Evolutionary conservation across 768 basidiomycete species (phyloP).

Genomic region (Boletus fagicola): DNA sequence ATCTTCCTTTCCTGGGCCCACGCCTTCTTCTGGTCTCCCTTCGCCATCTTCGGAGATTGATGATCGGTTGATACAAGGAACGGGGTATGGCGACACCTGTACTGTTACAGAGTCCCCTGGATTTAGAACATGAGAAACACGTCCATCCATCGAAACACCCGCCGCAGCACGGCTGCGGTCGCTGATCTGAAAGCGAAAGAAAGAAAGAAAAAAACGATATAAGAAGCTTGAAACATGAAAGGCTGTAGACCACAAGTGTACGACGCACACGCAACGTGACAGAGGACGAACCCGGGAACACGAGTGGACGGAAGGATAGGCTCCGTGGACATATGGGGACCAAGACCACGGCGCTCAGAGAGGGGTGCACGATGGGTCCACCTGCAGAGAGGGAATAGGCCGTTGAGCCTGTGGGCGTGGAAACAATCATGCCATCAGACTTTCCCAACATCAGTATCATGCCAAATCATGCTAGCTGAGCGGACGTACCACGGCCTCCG

Average conservation of each 20-base stretch:
- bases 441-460: conserved; percentile 32
- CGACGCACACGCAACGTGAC: conserved; percentile 67
- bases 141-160: conserved; percentile 92
- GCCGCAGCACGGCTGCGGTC: conserved; percentile 82
- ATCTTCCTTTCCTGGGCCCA: conserved; percentile 77
- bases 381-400: conserved; percentile 95
- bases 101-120: conserved; percentile 87
- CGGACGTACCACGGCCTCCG: conserved; percentile 84
- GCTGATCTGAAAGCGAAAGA: conserved; percentile 57
- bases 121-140: conserved; percentile 75
- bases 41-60: conserved; percentile 58
- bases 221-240: not conserved
- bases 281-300: conserved; percentile 80
- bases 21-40: conserved; percentile 56
- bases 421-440: conserved; percentile 93
- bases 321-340: conserved; percentile 97
- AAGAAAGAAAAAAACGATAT: not conserved
- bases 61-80: conserved; percentile 89
- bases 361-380: conserved; percentile 94
- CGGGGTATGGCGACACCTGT: conserved; percentile 81
- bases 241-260: not conserved
- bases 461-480: conserved; percentile 7
- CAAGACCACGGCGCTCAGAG: conserved; percentile 82
- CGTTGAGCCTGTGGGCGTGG: conserved; percentile 94
- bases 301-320: conserved; percentile 86